A percentile compares a stretch with the other conserved stretches of the same genome.
These are phyloP conservation scores for Lentinula raphanica DNA, from an alignment of 768 basidiomycete genomes.

Conservation along the genomic window DNA sequence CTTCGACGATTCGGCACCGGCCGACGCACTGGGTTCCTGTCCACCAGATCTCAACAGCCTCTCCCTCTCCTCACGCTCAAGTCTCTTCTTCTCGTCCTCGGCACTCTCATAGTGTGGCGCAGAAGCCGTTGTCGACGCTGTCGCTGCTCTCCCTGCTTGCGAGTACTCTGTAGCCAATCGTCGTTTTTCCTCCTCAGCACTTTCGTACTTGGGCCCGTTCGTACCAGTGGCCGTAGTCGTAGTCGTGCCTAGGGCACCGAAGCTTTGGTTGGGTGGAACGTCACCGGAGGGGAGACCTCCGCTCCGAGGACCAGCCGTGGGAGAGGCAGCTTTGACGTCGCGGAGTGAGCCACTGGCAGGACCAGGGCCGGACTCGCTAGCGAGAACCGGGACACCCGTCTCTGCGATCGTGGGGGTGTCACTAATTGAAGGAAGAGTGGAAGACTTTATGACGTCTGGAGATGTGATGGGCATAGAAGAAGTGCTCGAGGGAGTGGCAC, in stretches of 20 bases:
- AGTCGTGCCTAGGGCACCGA: slow-evolving; percentile 23
- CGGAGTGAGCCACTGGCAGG: slow-evolving; percentile 61
- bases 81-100: slow-evolving; percentile 58
- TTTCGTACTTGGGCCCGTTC: slow-evolving; percentile 30
- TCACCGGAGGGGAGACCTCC: slow-evolving; percentile 23
- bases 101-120: slow-evolving; percentile 38
- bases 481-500: slow-evolving; percentile 11
- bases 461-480: slow-evolving; percentile 17
- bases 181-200: slow-evolving; percentile 63
- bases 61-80: slow-evolving; percentile 67
- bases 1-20: slow-evolving; percentile 14
- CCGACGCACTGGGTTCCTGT: slow-evolving; percentile 13
- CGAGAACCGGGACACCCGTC: slow-evolving; percentile 67
- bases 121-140: too few relatives aligned
- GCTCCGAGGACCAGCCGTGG: slow-evolving; percentile 29
- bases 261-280: slow-evolving; percentile 20
- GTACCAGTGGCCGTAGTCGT: too few relatives aligned
- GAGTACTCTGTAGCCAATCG: slow-evolving; percentile 39
- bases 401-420: slow-evolving; percentile 63
- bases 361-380: slow-evolving; percentile 56
- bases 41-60: slow-evolving; percentile 28
- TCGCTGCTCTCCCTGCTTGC: too few relatives aligned
- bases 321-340: slow-evolving; percentile 39
- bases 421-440: slow-evolving; percentile 23
- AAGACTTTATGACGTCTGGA: slow-evolving; percentile 25